Evolutionary conservation across 768 basidiomycete genomes (phyloP).

Genomic region (Russula ochroleuca): DNA sequence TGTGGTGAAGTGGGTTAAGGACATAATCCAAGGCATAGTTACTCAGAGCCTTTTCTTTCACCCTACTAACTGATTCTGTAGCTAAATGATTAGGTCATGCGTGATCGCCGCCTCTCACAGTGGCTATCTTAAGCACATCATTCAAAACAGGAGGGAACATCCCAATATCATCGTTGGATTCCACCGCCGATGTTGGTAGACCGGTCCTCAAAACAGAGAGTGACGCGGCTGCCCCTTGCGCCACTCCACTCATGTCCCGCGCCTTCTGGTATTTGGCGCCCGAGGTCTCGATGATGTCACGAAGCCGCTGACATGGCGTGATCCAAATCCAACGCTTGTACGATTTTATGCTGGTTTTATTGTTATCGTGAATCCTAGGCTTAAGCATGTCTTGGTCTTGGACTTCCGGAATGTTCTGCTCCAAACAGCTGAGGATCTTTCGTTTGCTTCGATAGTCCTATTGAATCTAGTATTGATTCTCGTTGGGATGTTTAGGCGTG

Average conservation of each 20-base stretch:
- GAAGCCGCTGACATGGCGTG: conserved; percentile 4
- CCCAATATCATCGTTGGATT: neutral
- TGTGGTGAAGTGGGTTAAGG: neutral
- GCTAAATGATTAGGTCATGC: neutral
- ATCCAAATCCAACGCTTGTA: conserved; percentile 10
- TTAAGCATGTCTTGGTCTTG: too few relatives aligned
- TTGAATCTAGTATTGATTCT: neutral
- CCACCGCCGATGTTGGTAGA: neutral
- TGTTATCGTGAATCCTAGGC: too few relatives aligned
- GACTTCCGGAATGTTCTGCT: neutral
- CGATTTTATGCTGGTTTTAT: neutral
- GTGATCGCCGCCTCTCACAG: neutral
- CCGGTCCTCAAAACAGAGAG: neutral
- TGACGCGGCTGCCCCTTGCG: neutral
- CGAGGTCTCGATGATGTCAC: conserved; percentile 14
- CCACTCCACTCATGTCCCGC: neutral
- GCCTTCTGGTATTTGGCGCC: conserved; percentile 2
- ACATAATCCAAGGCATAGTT: neutral
- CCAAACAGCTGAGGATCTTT: neutral
- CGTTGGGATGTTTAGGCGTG: neutral
- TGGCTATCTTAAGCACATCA: neutral
- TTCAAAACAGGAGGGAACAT: too few relatives aligned
- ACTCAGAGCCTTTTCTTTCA: neutral
- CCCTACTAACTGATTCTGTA: neutral
- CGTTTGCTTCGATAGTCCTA: neutral